A percentile compares a stretch with the other conserved stretches of the same genome.
These are phyloP conservation scores for Eucalyptus erythrocorys DNA, from an alignment of 345 rosid species.

Conservation along the genomic window DNA sequence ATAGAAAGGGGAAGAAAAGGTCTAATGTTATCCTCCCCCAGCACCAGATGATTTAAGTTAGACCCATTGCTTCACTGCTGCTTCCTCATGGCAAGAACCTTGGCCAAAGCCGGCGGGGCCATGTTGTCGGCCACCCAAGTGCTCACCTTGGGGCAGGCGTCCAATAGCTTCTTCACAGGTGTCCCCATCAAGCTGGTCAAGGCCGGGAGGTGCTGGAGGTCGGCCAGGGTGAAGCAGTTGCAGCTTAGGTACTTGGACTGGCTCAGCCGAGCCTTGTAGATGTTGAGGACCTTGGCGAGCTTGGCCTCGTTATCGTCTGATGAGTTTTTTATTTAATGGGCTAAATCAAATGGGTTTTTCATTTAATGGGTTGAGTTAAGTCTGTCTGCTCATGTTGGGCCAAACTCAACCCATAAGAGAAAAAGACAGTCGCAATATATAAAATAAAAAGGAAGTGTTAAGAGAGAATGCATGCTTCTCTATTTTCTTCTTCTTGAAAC, in stretches of 20 bases:
- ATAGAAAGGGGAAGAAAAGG: neutral
- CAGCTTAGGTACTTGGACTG: constrained; percentile 2
- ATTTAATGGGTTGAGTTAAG: no score
- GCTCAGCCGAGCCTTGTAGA: neutral
- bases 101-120: constrained; percentile 18
- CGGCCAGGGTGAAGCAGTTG: constrained; percentile 3
- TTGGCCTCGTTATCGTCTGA: constrained; percentile 27
- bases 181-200: neutral
- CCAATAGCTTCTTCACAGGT: no score
- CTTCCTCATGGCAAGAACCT: constrained; percentile 29
- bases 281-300: constrained; percentile 9
- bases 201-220: constrained; percentile 6
- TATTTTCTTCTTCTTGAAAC: no score
- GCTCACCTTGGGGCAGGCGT: no score
- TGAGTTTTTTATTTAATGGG: no score
- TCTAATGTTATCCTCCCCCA: neutral
- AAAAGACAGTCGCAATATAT: no score
- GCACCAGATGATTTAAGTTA: neutral
- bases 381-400: no score
- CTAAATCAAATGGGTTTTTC: no score
- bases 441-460: no score
- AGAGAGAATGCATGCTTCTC: no score
- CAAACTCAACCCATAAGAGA: no score
- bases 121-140: no score
- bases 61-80: neutral